Conservation (phyloP, 768 basidiomycete species). For the Tremella mesenterica region DNA sequence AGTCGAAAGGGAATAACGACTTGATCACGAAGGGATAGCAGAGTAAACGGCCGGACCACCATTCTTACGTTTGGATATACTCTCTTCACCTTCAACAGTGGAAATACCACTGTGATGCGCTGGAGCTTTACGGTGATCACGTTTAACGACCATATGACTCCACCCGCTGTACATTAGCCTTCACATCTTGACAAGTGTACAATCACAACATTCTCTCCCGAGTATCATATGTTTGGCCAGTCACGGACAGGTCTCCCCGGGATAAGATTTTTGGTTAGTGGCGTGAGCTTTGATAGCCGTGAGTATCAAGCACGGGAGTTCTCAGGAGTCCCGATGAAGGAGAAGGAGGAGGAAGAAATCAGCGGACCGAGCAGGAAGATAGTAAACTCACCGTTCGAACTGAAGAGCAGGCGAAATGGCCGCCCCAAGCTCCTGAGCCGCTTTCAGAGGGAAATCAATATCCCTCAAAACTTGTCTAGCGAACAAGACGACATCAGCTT, state of each 20-base stretch:
- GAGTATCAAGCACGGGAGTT: too few species aligned
- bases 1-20: background rate
- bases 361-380: background rate
- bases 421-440: constrained; percentile 58
- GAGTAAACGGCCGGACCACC: background rate
- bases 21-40: background rate
- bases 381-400: constrained; percentile 48
- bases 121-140: constrained; percentile 11
- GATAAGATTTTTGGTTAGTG: too few species aligned
- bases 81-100: constrained; percentile 17
- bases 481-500: constrained; percentile 61
- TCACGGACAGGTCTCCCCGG: too few species aligned
- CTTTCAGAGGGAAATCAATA: constrained; percentile 58
- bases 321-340: too few species aligned
- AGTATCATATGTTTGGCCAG: too few species aligned
- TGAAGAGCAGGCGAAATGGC: constrained; percentile 64
- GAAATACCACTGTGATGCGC: constrained; percentile 12
- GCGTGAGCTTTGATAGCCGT: too few species aligned
- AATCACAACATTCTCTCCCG: too few species aligned
- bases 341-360: too few species aligned
- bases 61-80: background rate
- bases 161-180: constrained; percentile 16
- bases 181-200: background rate
- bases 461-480: constrained; percentile 61
- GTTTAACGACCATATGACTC: constrained; percentile 33